phyloP scores from a whole-genome alignment of 2,329 filamentous ascomycete genomes.

The Onygena corvina region DNA sequence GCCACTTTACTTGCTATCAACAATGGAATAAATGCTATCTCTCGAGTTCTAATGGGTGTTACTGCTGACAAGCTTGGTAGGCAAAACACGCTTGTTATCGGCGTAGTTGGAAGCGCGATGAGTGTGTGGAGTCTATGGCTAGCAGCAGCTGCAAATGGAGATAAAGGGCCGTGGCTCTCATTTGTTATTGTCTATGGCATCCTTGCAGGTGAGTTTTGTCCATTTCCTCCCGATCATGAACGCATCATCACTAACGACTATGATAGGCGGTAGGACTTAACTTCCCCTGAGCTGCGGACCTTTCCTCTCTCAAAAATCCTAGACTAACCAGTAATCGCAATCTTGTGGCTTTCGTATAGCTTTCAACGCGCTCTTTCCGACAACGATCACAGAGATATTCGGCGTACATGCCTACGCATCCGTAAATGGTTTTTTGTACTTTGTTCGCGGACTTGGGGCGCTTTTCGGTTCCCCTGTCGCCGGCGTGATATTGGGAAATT shows the following conservation, averaged over 20 bases:
- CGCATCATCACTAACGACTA: not conserved
- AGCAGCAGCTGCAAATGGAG: slow-evolving; percentile 8
- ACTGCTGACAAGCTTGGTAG: slow-evolving; percentile 30
- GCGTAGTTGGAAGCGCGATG: slow-evolving; percentile 22
- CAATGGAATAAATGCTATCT: slow-evolving; percentile 31
- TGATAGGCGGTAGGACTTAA: slow-evolving; percentile 2
- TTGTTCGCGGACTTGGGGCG: slow-evolving; percentile 29
- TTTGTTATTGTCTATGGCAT: slow-evolving; percentile 14
- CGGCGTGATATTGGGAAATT: slow-evolving; percentile 16
- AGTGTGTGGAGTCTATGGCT: slow-evolving; percentile 23
- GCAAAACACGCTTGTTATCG: slow-evolving; percentile 30
- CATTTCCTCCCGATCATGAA: not conserved
- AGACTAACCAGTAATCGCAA: too few relatives aligned
- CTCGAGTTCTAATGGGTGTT: slow-evolving; percentile 30
- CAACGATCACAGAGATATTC: slow-evolving; percentile 30
- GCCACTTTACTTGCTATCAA: slow-evolving; percentile 32
- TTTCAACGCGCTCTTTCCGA: slow-evolving; percentile 27
- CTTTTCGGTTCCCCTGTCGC: slow-evolving; percentile 30
- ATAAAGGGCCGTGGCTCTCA: slow-evolving; percentile 9
- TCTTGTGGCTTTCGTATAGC: not conserved
- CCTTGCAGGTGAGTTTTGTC: slow-evolving; percentile 10
- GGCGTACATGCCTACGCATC: slow-evolving; percentile 29
- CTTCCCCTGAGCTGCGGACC: too few relatives aligned
- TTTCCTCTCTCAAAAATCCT: too few relatives aligned
- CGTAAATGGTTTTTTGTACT: slow-evolving; percentile 32